A percentile compares a stretch with the other conserved stretches of the same genome.
Evolutionary conservation across 2,329 filamentous ascomycete genomes (phyloP).

Genomic region (Arthrocladium fulminans): DNA sequence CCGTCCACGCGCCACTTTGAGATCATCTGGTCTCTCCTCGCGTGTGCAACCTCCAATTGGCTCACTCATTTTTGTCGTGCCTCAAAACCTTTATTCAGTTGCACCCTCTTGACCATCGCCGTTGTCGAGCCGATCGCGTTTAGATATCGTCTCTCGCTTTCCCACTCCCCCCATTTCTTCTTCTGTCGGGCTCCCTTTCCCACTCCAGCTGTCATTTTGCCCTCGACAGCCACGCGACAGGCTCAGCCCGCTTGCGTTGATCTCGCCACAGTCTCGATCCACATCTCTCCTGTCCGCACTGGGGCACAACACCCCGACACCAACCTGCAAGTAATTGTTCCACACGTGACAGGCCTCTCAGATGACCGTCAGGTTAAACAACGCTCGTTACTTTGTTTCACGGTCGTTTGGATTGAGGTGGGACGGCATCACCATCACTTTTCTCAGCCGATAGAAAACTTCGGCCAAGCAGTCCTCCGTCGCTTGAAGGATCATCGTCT

Average conservation of each 20-base stretch:
- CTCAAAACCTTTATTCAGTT: too few species aligned
- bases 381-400: slow-evolving; percentile 5
- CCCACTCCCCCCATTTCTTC: background rate
- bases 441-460: background rate
- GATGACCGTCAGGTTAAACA: background rate
- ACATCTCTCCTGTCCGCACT: slow-evolving; percentile 1
- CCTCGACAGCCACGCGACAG: too few species aligned
- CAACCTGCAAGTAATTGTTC: background rate
- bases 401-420: background rate
- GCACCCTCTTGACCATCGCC: background rate
- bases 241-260: slow-evolving; percentile 3
- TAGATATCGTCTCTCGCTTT: slow-evolving; percentile 10
- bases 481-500: too few species aligned
- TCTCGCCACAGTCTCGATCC: background rate
- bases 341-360: slow-evolving; percentile 3
- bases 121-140: slow-evolving; percentile 1
- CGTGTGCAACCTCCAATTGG: too few species aligned
- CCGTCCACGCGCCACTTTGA: too few species aligned
- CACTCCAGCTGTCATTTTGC: too few species aligned
- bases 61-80: too few species aligned
- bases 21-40: too few species aligned
- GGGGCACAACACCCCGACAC: background rate
- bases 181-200: slow-evolving; percentile 9
- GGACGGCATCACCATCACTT: background rate
- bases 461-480: background rate